Conservation (phyloP, 2,329 filamentous ascomycete genomes). For the Fusarium aywerte region DNA sequence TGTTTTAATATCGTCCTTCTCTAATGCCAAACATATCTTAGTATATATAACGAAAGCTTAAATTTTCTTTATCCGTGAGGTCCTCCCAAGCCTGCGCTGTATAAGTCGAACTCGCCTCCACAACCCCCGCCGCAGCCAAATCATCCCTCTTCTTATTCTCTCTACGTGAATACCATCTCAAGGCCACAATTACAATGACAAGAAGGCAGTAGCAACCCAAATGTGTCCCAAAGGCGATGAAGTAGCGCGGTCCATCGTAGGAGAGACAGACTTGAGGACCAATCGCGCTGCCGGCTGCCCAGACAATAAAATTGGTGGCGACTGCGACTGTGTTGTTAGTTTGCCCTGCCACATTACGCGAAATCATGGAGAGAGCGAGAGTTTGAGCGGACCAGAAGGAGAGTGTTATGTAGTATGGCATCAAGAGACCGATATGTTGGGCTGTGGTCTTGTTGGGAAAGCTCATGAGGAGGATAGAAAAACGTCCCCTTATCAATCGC, state of each 20-base stretch:
- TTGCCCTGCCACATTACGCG: constrained; percentile 76
- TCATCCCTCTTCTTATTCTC: constrained; percentile 70
- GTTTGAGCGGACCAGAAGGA: constrained; percentile 82
- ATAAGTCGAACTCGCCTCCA: constrained; percentile 51
- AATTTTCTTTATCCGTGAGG: constrained; percentile 70
- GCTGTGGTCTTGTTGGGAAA: neutral
- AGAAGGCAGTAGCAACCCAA: constrained; percentile 74
- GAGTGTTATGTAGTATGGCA: constrained; percentile 80
- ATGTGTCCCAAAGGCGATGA: constrained; percentile 75
- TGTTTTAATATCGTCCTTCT: neutral
- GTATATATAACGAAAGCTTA: constrained; percentile 67
- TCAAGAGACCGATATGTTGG: constrained; percentile 68
- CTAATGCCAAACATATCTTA: neutral
- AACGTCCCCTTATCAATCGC: constrained; percentile 75
- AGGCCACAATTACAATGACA: constrained; percentile 65
- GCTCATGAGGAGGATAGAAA: constrained; percentile 71
- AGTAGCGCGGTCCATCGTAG: constrained; percentile 65
- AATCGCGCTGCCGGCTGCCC: constrained; percentile 75
- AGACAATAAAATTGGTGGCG: constrained; percentile 76
- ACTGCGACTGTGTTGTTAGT: constrained; percentile 78
- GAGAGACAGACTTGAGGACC: constrained; percentile 50
- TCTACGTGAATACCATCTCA: constrained; percentile 66
- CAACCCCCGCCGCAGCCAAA: constrained; percentile 55
- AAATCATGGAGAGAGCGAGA: constrained; percentile 73
- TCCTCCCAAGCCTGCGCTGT: constrained; percentile 68